Base-by-base conservation (phyloP, 345 rosid species). In the Eutrema japonicum region DNA sequence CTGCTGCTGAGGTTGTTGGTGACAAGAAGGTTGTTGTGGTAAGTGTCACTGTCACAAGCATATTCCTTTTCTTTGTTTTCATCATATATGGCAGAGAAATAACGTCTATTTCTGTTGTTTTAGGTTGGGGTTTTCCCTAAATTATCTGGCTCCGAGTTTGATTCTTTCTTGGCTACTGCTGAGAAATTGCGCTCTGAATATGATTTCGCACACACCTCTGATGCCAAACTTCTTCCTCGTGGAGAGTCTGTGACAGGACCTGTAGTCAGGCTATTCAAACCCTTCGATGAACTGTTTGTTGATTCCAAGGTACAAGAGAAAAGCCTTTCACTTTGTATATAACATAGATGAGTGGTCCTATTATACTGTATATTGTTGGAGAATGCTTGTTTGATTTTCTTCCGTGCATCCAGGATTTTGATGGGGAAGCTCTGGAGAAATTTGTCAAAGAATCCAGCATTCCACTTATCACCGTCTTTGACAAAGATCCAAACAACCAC, bases 91-190 rank as follows among this genome's bases (percentile, higher is more conserved):
- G 13, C 13, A 45, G 37, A 29, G 4, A 35, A 1, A 38, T 38
- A 56, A 50, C 43, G 32, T 75, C 14, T 54, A 11, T 64, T 13
- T 53, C 18, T 18, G 30, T 59, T 36, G 69, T 79, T 82, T 70
- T 75, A 92, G 99, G 92, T 95, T 78, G 99, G 96, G 1, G 85
- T 92, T 26, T 95, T 95, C 82, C 94, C 96, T 3, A 80, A 90
- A 53, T 76, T 90, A 56, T 90, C 96, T 13, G 99, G 97, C 10
- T 80, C 82, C 63, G 97, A 95, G 83, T 95, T 50, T 72, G 96
- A 92, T 37, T 92, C 79, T 76, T 95, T 77, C 81, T 64, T 82
- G 7, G 84, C 88, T 53, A 66, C 79, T 55, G 96, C 97, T 40
- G 89, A 92, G 75, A 92, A 90, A 68, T 78, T 90, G 78, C 91